phyloP scores from a whole-genome alignment of 495 filamentous ascomycete species.

The Viridothelium virens region DNA sequence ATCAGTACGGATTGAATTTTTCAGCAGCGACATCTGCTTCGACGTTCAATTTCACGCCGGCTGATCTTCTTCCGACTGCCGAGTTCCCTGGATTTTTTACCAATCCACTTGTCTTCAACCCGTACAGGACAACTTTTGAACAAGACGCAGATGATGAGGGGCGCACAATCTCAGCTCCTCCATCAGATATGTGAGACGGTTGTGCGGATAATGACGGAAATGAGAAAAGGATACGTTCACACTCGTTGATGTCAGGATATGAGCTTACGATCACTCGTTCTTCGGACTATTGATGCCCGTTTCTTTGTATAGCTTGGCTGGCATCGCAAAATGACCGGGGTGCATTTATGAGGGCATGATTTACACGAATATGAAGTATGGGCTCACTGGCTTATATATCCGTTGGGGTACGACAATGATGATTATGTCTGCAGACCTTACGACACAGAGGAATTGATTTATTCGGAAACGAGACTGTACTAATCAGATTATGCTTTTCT shows the following conservation, averaged over 20 bases:
- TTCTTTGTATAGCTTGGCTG: conserved; percentile 13
- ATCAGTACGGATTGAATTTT: conserved; percentile 9
- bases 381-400: background rate
- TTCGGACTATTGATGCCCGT: background rate
- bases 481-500: background rate
- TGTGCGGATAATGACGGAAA: background rate
- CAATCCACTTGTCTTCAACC: conserved; percentile 10
- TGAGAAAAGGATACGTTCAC: background rate
- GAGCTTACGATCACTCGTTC: background rate
- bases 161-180: conserved; percentile 12
- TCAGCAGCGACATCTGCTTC: background rate
- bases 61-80: background rate
- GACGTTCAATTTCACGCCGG: background rate
- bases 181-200: conserved; percentile 4
- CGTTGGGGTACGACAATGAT: too few relatives aligned
- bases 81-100: conserved; percentile 13
- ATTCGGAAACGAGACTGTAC: background rate
- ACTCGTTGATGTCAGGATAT: conserved; percentile 10
- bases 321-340: conserved; percentile 1
- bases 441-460: background rate
- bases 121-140: background rate
- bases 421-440: too few relatives aligned
- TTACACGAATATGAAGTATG: background rate
- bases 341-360: background rate
- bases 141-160: conserved; percentile 11